These are phyloP conservation scores for Dentipellis sp. DNA, from an alignment of 768 basidiomycete species.

Conservation along the genomic window DNA sequence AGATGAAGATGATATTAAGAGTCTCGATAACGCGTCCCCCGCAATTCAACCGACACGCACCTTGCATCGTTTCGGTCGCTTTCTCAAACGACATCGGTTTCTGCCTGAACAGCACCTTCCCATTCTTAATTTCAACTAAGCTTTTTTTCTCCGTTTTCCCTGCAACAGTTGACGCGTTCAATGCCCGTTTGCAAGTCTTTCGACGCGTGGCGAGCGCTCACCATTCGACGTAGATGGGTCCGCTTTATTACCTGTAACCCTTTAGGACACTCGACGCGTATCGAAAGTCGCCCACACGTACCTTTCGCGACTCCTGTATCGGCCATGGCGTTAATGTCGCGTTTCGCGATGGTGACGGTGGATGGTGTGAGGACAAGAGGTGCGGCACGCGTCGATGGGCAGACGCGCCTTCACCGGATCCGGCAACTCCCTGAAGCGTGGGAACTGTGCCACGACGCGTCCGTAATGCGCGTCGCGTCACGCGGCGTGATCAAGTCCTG, in stretches of 20 bases:
- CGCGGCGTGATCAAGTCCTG: slow-evolving; percentile 17
- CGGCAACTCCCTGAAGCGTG: slow-evolving; percentile 1
- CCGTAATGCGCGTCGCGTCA: slow-evolving; percentile 2
- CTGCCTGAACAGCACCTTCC: slow-evolving; percentile 69
- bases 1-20: background rate
- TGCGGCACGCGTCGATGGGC: background rate
- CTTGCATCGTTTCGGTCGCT: slow-evolving; percentile 74
- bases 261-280: background rate
- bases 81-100: slow-evolving; percentile 69
- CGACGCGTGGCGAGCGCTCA: slow-evolving; percentile 3
- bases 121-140: slow-evolving; percentile 64
- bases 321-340: background rate
- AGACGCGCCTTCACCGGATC: slow-evolving; percentile 7
- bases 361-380: background rate
- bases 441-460: slow-evolving; percentile 1
- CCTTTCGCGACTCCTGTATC: background rate
- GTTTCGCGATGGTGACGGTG: background rate
- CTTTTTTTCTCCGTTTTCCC: slow-evolving; percentile 31
- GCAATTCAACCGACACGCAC: slow-evolving; percentile 26
- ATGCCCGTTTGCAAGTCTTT: background rate
- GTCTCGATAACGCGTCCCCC: background rate
- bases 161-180: slow-evolving; percentile 19
- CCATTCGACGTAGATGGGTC: background rate
- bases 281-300: background rate
- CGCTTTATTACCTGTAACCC: background rate